Conservation (phyloP, 352 stramenopile genomes). For the Pythium rishiriense region DNA sequence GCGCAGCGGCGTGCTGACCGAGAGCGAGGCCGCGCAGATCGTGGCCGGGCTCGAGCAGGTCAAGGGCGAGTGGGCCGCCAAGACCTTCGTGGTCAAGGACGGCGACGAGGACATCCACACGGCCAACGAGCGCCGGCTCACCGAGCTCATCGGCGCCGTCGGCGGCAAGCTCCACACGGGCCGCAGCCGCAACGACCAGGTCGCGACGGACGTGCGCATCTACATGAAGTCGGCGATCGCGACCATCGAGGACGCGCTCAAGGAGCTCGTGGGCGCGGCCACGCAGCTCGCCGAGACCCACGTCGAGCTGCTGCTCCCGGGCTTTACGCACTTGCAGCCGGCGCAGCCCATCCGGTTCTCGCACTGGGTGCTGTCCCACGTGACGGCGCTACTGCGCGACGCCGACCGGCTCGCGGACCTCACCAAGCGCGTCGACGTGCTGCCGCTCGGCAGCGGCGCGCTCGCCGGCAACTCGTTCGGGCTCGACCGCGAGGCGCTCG, state of each 20-base stretch:
- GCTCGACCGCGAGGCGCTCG: constrained; percentile 94
- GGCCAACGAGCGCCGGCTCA: constrained; percentile 97
- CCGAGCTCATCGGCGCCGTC: constrained; percentile 95
- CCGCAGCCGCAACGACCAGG: constrained; percentile 97
- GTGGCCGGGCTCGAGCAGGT: constrained; percentile 87
- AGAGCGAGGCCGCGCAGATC: constrained; percentile 86
- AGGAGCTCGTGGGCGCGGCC: constrained; percentile 90
- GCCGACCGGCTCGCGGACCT: constrained; percentile 93
- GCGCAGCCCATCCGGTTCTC: constrained; percentile 98
- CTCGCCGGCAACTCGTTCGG: constrained; percentile 98
- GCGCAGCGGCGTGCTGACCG: constrained; percentile 92
- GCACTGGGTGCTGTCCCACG: constrained; percentile 98
- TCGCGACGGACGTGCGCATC: constrained; percentile 96
- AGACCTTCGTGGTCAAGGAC: constrained; percentile 86
- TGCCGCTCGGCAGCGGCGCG: constrained; percentile 96
- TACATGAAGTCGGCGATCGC: constrained; percentile 89
- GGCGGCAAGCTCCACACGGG: constrained; percentile 98
- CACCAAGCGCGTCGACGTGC: constrained; percentile 94
- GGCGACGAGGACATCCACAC: constrained; percentile 99
- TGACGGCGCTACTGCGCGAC: constrained; percentile 92
- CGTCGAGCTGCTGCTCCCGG: constrained; percentile 97
- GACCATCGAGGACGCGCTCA: constrained; percentile 70
- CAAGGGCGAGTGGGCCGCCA: constrained; percentile 84
- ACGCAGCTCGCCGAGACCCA: constrained; percentile 89
- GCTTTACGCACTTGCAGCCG: constrained; percentile 98